These are phyloP conservation scores for Brettanomyces anomalus DNA, from an alignment of 805 yeast species.

Conservation along the genomic window DNA sequence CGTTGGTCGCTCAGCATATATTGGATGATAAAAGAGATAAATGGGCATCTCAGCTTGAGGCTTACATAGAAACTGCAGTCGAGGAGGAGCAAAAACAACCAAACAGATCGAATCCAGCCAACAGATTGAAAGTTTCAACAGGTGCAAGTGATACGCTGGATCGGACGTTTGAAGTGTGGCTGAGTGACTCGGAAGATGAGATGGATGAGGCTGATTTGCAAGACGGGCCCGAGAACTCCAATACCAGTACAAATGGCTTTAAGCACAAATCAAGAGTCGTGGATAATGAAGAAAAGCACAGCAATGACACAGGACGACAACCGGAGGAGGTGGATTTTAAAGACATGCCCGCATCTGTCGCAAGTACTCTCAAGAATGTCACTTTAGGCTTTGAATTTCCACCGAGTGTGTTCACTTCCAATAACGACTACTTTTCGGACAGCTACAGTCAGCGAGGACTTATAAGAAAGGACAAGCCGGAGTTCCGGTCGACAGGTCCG, in stretches of 20 bases:
- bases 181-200: constrained; percentile 2
- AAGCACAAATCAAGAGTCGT: not conserved
- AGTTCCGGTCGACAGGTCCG: too few species aligned
- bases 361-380: not conserved
- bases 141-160: not conserved
- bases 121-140: not conserved
- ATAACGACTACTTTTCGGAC: not conserved
- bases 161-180: constrained; percentile 3
- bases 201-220: not conserved
- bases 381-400: not conserved
- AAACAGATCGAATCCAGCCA: constrained; percentile 2
- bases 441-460: not conserved
- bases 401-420: not conserved
- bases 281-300: not conserved
- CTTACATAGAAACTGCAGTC: not conserved
- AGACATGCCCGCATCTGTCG: not conserved
- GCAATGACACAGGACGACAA: not conserved
- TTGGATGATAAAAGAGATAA: too few species aligned
- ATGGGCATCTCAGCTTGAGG: not conserved
- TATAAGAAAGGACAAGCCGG: not conserved
- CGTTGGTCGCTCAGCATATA: too few species aligned
- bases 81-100: not conserved
- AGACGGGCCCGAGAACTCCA: too few species aligned
- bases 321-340: not conserved
- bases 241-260: not conserved